A percentile compares a stretch with the other conserved stretches of the same genome.
These are phyloP conservation scores for Xanthoceras sorbifolium DNA, from an alignment of 345 rosid species.

Conservation along the genomic window DNA sequence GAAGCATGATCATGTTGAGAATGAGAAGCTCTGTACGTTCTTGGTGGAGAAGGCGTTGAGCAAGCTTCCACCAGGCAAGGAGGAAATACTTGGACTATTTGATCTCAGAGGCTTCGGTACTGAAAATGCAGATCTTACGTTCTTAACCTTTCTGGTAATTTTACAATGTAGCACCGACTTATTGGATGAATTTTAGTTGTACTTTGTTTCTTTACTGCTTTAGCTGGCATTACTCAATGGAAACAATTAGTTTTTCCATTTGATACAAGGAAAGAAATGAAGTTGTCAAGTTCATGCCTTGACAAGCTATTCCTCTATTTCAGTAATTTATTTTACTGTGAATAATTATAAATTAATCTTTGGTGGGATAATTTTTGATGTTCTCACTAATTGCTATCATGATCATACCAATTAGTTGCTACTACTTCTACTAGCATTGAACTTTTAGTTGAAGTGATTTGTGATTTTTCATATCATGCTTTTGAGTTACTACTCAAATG, in stretches of 20 bases:
- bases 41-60: conserved; percentile 76
- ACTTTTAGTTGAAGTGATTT: background rate
- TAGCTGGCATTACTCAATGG: background rate
- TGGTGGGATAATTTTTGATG: background rate
- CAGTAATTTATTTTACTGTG: background rate
- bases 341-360: background rate
- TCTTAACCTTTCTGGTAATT: conserved; percentile 76
- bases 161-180: background rate
- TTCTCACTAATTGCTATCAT: background rate
- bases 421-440: background rate
- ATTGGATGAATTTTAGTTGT: background rate
- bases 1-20: conserved; percentile 66
- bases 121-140: conserved; percentile 72
- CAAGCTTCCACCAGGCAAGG: conserved; percentile 70
- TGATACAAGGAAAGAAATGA: background rate
- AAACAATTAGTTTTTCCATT: conserved; percentile 6
- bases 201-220: conserved; percentile 15
- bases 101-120: conserved; percentile 77
- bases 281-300: background rate
- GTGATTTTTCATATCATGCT: background rate
- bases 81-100: conserved; percentile 70
- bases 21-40: conserved; percentile 77
- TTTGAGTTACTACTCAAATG: background rate
- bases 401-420: background rate
- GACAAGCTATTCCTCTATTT: background rate